These are phyloP conservation scores for Cubamyces sp. DNA, from an alignment of 768 basidiomycete genomes.

Conservation along the genomic window DNA sequence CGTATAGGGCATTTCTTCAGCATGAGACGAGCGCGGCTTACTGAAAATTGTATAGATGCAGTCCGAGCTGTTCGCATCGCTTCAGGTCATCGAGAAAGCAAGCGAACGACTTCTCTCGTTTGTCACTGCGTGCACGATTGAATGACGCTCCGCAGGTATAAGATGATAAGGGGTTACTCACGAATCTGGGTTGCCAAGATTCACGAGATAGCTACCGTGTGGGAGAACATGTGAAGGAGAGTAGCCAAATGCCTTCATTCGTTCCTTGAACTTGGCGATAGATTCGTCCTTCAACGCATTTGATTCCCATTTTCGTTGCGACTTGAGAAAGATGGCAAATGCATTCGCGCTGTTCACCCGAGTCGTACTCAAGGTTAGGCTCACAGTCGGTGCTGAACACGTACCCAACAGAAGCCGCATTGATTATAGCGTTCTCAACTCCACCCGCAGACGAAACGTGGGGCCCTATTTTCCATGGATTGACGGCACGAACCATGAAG, in stretches of 20 bases:
- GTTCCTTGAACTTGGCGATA: conserved; percentile 59
- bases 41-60: conserved; percentile 86
- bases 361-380: neutral
- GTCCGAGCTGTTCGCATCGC: conserved; percentile 76
- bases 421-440: conserved; percentile 70
- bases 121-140: conserved; percentile 45
- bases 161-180: conserved; percentile 39
- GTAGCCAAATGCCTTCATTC: conserved; percentile 67
- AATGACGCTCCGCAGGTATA: neutral
- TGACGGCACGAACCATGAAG: conserved; percentile 27
- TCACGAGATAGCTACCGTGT: conserved; percentile 86
- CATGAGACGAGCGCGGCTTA: conserved; percentile 42
- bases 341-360: conserved; percentile 64
- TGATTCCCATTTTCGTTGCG: conserved; percentile 80
- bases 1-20: neutral
- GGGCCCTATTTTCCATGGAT: conserved; percentile 75
- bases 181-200: conserved; percentile 80
- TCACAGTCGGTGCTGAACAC: conserved; percentile 5
- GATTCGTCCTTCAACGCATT: conserved; percentile 57
- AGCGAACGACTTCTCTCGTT: conserved; percentile 69
- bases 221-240: conserved; percentile 66
- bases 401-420: conserved; percentile 74
- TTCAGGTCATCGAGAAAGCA: conserved; percentile 86
- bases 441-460: conserved; percentile 86
- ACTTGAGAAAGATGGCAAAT: conserved; percentile 84